These are phyloP conservation scores for Phytophthora boehmeriae DNA, from an alignment of 352 stramenopile species.

Conservation along the genomic window DNA sequence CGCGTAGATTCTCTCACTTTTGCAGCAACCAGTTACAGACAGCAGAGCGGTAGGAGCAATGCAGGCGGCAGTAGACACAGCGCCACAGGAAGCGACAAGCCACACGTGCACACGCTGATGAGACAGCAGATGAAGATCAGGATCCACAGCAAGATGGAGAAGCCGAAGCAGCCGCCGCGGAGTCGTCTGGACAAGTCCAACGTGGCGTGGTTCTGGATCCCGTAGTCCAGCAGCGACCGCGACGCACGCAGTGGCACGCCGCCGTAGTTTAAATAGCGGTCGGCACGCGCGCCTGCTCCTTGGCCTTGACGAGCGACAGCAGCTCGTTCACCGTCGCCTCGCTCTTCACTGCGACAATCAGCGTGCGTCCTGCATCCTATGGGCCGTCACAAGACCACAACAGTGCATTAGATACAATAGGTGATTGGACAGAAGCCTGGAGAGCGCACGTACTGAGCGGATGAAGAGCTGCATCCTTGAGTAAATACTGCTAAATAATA, in stretches of 20 bases:
- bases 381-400: too few species aligned
- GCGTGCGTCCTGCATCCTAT: constrained; percentile 46
- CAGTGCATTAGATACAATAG: neutral
- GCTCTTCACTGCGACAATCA: constrained; percentile 41
- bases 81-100: constrained; percentile 63
- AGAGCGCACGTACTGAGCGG: constrained; percentile 42
- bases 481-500: constrained; percentile 4
- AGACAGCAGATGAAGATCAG: constrained; percentile 78
- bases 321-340: constrained; percentile 46
- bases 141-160: constrained; percentile 81
- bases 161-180: constrained; percentile 69
- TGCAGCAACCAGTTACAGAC: constrained; percentile 42
- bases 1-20: neutral
- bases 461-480: constrained; percentile 72
- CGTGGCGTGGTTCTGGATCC: constrained; percentile 74
- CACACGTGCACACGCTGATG: constrained; percentile 77
- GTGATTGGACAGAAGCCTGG: neutral
- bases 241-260: constrained; percentile 59
- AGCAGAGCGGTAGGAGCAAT: constrained; percentile 71
- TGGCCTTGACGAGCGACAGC: constrained; percentile 36
- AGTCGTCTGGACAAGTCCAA: constrained; percentile 48
- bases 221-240: constrained; percentile 60
- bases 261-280: constrained; percentile 62
- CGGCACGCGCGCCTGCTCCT: constrained; percentile 6
- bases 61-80: constrained; percentile 63